Conservation (phyloP, 495 filamentous ascomycete species). For the Pyrenopolyporus hunteri region DNA sequence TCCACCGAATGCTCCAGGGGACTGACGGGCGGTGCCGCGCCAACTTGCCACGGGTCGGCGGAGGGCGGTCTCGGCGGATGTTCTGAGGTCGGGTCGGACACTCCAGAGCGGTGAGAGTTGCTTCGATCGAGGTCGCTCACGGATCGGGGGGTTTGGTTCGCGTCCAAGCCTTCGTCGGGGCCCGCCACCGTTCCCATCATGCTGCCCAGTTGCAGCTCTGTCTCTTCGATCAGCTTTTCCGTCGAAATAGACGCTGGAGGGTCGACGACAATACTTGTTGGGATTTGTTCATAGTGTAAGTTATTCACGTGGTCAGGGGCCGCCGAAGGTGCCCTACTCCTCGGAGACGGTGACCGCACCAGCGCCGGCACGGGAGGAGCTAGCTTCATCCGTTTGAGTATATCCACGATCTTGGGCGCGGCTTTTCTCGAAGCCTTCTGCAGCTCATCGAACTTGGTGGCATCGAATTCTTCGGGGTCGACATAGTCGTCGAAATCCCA, state of each 20-base stretch:
- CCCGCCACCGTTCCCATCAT: slow-evolving; percentile 39
- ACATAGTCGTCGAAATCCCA: slow-evolving; percentile 54
- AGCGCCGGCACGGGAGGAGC: slow-evolving; percentile 37
- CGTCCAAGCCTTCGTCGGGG: slow-evolving; percentile 38
- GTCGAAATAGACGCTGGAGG: slow-evolving; percentile 28
- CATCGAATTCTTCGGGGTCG: slow-evolving; percentile 48
- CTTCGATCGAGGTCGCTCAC: slow-evolving; percentile 35
- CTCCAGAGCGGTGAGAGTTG: slow-evolving; percentile 35
- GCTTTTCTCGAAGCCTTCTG: slow-evolving; percentile 47
- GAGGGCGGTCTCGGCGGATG: slow-evolving; percentile 40
- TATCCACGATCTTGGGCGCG: slow-evolving; percentile 46
- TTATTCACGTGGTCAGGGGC: slow-evolving; percentile 19
- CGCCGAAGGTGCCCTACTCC: slow-evolving; percentile 18
- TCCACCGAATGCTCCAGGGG: slow-evolving; percentile 36
- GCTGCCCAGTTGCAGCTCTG: slow-evolving; percentile 33
- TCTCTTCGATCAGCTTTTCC: slow-evolving; percentile 36
- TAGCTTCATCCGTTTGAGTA: slow-evolving; percentile 51
- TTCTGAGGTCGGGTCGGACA: slow-evolving; percentile 40
- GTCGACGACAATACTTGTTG: slow-evolving; percentile 37
- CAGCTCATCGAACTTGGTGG: slow-evolving; percentile 45
- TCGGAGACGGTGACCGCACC: slow-evolving; percentile 26
- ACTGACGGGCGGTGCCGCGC: slow-evolving; percentile 34
- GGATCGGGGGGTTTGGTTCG: slow-evolving; percentile 14
- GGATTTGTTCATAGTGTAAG: slow-evolving; percentile 24
- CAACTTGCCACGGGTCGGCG: slow-evolving; percentile 40